Base-by-base conservation (phyloP, 2,329 filamentous ascomycete species). In the Saccharata proteae region DNA sequence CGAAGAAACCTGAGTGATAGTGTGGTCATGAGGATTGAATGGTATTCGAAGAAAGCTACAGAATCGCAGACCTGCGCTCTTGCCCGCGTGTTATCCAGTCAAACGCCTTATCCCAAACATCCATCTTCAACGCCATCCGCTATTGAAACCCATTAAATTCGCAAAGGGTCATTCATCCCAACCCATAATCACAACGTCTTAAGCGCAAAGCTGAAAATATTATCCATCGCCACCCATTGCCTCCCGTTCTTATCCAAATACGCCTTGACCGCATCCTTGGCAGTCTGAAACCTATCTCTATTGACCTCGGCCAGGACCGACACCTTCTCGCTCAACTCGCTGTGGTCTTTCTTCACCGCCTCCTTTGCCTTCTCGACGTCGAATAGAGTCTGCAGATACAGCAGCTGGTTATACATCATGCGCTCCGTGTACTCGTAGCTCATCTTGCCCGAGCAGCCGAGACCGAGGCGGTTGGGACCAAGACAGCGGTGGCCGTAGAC, bases 181-280 rank as follows among this genome's bases (percentile, higher is more conserved):
- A n/a, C n/a, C n/a, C n/a, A n/a, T 30, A 8, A 18, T 30, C 9
- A 26, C 6, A 9, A 14, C 19, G 28, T 21, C 39, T 51, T 56
- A 37, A 61, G 47, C 37, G 63, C 65, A 59, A 71, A 68, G 40
- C 71, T 69, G 65, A 93, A 94, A 40, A 94, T 58, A 42, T 67
- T 77, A 56, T 90, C 84, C 86, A 93, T 94, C 43, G 83, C 80
- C 31, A 94, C 86, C 83, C 84, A 93, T 56, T 85, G 80, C 44
- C 83, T 66, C 16, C 86, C 86, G 55, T 85, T 93, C 61, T 88
- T 90, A 48, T 84, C 83, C 44, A 93, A 58, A 58, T 93, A 92
- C 48, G 64, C 74, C 41, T 88, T 83, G 4, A 93, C 82, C 10
- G 85, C 74, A 5, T 68, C 67, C 62, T 77, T 81, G 42, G 88